phyloP scores from a whole-genome alignment of 176 grass and related monocot genomes.

The Oryza meridionalis region DNA sequence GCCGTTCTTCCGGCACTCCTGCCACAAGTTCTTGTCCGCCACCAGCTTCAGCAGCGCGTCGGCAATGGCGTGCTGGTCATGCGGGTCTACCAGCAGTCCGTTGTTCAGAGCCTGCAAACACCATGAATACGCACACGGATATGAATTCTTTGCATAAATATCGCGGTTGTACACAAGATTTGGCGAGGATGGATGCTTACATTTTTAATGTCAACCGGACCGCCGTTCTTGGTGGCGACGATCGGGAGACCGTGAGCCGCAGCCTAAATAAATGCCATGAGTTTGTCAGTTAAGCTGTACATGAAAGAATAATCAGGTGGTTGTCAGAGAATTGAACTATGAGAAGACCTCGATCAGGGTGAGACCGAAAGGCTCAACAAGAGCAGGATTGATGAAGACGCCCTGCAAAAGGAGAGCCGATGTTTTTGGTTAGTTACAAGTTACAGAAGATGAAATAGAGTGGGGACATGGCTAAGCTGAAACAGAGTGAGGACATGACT shows the following conservation, averaged over 20 bases:
- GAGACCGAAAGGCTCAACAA: slow-evolving; percentile 96
- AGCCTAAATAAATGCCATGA: slow-evolving; percentile 54
- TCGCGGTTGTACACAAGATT: background rate
- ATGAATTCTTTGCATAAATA: background rate
- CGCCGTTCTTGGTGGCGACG: slow-evolving; percentile 97
- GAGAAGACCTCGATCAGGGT: slow-evolving; percentile 88
- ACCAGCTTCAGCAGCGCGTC: slow-evolving; percentile 90
- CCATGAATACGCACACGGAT: background rate
- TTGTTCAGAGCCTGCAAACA: slow-evolving; percentile 75
- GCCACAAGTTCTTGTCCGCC: slow-evolving; percentile 89
- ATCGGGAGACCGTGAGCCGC: slow-evolving; percentile 95
- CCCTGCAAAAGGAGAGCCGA: slow-evolving; percentile 48
- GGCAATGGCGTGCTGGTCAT: slow-evolving; percentile 82
- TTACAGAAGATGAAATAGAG: slow-evolving; percentile 17
- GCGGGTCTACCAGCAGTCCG: slow-evolving; percentile 82
- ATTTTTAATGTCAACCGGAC: slow-evolving; percentile 85
- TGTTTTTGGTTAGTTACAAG: background rate
- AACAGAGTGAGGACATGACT: background rate
- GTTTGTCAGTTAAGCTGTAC: background rate
- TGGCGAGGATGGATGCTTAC: slow-evolving; percentile 42
- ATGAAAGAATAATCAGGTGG: slow-evolving; percentile 5
- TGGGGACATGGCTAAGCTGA: background rate
- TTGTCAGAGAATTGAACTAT: background rate
- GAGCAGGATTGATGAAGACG: slow-evolving; percentile 98
- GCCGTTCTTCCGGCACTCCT: slow-evolving; percentile 90